Evolutionary conservation across 352 stramenopile genomes (phyloP), one percentile per base, ranked within the genome.

Genomic region (Albugo laibachii): DNA sequence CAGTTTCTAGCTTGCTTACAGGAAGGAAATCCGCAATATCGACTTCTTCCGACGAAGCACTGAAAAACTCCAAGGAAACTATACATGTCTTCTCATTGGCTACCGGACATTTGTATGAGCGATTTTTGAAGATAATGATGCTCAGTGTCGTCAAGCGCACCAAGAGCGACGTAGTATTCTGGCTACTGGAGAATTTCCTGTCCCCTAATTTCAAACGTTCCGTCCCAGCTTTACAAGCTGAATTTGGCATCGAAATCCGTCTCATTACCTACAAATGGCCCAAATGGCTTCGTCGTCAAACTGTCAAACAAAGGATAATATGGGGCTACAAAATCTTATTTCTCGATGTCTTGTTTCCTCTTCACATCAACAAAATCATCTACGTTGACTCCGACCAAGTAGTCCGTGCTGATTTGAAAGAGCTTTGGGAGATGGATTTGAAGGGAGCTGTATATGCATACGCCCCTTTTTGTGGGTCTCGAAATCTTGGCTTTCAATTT

Each of bases 291-390:
- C 82, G 87, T 36, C 77, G 83, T 48, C 95, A 99, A 63, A 98
- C 82, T 13, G 93, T 99, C 65, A 98, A 99, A 67, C 96, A 99
- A 75, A 78, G 96, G 24, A 98, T 99, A 56, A 99, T 99, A 57
- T 99, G 96, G 96, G 96, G 95, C 13, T 99, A 99, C 78, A 99
- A 99, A 71, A 99, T 99, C 61, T 70, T 99, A 0, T 99, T 99
- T 62, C 61, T 99, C 18, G 96, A 99, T 62, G 95, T 99, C 35
- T 65, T 99, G 1, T 99, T 99, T 61, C 96, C 96, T 13, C 74
- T 99, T 6, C 76, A 92, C 51, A 86, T 99, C 15, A 92, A 98
- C 58, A 98, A 98, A 66, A 96, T 99, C 45, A 97, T 97, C 49
- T 99, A 98, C 64, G 95, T 99, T 24, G 95, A 99, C 61, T 92